Percentiles rank a stretch among this genome's conserved stretches.
Conservation (phyloP, 192 early-diverging fungal genomes). For the Jimgerdemannia flammicorona region DNA sequence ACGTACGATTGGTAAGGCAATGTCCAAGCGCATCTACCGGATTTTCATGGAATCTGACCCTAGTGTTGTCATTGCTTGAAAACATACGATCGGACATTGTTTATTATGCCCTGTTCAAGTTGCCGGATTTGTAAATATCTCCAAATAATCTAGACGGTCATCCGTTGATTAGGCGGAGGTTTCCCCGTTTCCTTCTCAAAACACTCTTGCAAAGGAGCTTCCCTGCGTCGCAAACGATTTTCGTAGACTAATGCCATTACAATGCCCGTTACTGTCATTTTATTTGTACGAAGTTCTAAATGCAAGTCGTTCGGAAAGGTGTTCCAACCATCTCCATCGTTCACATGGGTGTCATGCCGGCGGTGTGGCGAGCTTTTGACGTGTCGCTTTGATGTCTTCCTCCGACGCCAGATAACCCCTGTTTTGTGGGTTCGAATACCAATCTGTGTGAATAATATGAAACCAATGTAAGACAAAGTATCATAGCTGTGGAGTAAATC, state of each 20-base stretch:
- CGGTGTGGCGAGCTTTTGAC: not conserved
- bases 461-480: not conserved
- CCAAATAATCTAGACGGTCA: no score
- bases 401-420: slow-evolving; percentile 68
- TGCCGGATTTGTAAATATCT: no score
- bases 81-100: not conserved
- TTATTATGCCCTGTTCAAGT: no score
- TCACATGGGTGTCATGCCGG: not conserved
- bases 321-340: no score
- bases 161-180: no score
- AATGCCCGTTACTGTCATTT: not conserved
- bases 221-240: not conserved
- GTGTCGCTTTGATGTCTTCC: not conserved
- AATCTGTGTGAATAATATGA: slow-evolving; percentile 23
- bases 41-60: slow-evolving; percentile 42
- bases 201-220: not conserved
- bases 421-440: slow-evolving; percentile 63
- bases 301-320: not conserved
- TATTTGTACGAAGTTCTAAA: not conserved
- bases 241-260: not conserved
- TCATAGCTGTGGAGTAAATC: no score
- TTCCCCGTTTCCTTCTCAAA: no score
- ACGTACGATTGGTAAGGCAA: slow-evolving; percentile 22
- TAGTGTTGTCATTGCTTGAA: slow-evolving; percentile 12
- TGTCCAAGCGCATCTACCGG: slow-evolving; percentile 40